These are phyloP conservation scores for Mortierella alpina DNA, from an alignment of 192 early-diverging fungal genomes.

Conservation along the genomic window DNA sequence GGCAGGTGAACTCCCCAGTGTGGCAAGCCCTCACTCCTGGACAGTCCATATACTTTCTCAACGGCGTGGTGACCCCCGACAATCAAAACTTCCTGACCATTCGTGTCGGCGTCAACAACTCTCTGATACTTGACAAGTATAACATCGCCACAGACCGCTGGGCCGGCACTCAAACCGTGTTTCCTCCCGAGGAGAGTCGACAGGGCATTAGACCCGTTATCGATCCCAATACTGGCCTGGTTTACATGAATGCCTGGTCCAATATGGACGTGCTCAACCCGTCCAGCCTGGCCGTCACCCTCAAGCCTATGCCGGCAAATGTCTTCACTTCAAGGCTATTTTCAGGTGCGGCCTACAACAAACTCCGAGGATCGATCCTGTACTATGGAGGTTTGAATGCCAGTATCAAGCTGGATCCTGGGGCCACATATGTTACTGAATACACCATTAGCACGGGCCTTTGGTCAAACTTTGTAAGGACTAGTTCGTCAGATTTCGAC, in stretches of 20 bases:
- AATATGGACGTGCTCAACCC: slow-evolving; percentile 25
- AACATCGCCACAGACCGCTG: slow-evolving; percentile 18
- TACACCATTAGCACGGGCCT: slow-evolving; percentile 7
- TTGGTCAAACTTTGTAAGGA: slow-evolving; percentile 43
- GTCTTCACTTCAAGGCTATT: slow-evolving; percentile 17
- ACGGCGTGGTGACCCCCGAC: slow-evolving; percentile 17
- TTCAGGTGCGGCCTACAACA: slow-evolving; percentile 14
- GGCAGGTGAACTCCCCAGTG: slow-evolving; percentile 1
- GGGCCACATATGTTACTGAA: slow-evolving; percentile 18
- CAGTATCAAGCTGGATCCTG: slow-evolving; percentile 11
- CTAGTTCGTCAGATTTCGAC: background rate
- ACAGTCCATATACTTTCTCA: background rate
- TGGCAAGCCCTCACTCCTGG: slow-evolving; percentile 16
- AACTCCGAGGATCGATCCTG: slow-evolving; percentile 16
- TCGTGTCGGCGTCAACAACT: background rate
- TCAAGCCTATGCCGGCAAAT: background rate
- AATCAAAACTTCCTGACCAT: slow-evolving; percentile 16
- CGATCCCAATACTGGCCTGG: slow-evolving; percentile 8
- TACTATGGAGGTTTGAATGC: slow-evolving; percentile 33
- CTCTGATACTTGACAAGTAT: background rate
- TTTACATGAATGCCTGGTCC: slow-evolving; percentile 15
- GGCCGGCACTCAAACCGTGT: background rate
- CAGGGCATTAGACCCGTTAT: slow-evolving; percentile 13
- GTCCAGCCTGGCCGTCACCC: background rate
- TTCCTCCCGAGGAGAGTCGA: slow-evolving; percentile 8